Evolutionary conservation across 1,139 yeast species (phyloP), one percentile per base, ranked within the genome.

Genomic region (Diutina catenulata): DNA sequence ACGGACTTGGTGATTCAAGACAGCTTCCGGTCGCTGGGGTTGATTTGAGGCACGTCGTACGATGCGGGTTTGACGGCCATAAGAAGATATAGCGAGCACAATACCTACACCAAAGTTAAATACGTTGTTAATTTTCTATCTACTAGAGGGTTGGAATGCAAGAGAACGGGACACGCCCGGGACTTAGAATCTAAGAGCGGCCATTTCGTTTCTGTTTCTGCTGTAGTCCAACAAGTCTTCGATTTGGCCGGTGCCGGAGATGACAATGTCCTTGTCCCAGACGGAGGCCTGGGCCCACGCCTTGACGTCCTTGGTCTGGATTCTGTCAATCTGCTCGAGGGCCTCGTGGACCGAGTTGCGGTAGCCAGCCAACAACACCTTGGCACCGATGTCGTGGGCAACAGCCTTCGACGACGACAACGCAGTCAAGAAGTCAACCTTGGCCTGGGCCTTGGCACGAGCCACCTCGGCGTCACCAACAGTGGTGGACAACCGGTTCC

Each of bases 1-100:
- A 86, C 96, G 1, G 98, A 91, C 58, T 70, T 86, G 71, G 75
- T 91, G 38, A 74, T 88, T 31, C 93, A 84, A 53, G 82, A 80
- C 50, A 87, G 83, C 52, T 60, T 91, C 55, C 76, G 79, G 53
- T 76, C 75, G 55, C 81, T 93, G 50, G 98, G 98, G 1, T 65
- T 91, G 41, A 69, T 88, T 42, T 46, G 28, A 15, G 15, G n/a
- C n/a, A n/a, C n/a, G n/a, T n/a, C n/a, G n/a, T n/a, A n/a, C n/a
- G n/a, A n/a, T n/a, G n/a, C n/a, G n/a, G n/a, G n/a, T n/a, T n/a
- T n/a, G n/a, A n/a, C n/a, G n/a, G n/a, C n/a, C n/a, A n/a, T n/a
- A n/a, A n/a, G n/a, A n/a, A n/a, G n/a, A n/a, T n/a, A n/a, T n/a
- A n/a, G n/a, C n/a, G n/a, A n/a, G n/a, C n/a, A n/a, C n/a, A n/a